Evolutionary conservation across 331 rosid genomes (phyloP).

Genomic region (Acacia pycnantha): DNA sequence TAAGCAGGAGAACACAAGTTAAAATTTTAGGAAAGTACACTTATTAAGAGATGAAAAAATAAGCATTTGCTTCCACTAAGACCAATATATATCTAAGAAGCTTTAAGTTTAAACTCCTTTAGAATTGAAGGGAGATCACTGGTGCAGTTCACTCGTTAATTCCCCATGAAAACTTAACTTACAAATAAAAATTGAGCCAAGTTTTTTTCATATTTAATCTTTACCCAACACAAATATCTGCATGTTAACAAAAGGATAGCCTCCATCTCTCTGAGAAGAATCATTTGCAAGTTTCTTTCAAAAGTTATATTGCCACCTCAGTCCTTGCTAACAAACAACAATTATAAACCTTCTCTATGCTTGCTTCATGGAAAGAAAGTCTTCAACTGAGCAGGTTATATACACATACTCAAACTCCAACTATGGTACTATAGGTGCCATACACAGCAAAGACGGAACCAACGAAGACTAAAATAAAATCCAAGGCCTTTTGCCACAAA

Average conservation of each 20-base stretch:
- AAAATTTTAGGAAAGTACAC: accelerated
- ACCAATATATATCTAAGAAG: no score
- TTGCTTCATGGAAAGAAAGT: not conserved
- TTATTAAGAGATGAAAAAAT: accelerated
- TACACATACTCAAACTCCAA: conserved; percentile 35
- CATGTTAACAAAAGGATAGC: conserved; percentile 2
- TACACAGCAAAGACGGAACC: conserved; percentile 44
- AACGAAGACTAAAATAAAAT: conserved; percentile 31
- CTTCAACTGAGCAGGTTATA: not conserved
- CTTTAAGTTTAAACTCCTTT: no score
- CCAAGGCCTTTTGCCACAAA: conserved; percentile 17
- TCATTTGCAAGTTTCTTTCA: no score
- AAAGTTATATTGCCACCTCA: not conserved
- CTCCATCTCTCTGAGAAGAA: not conserved
- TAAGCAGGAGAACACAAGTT: accelerated
- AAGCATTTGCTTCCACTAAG: no score
- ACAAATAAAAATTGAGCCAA: no score
- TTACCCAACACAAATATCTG: not conserved
- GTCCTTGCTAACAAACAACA: not conserved
- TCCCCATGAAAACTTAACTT: no score
- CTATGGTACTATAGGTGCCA: conserved; percentile 47
- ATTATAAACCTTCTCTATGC: not conserved
- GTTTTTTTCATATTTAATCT: not conserved
- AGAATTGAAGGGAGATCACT: no score
- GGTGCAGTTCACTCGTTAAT: no score